Percentiles rank a stretch among this genome's conserved stretches.
These are phyloP conservation scores for Leccinum subrobustum DNA, from an alignment of 1,284 basidiomycete species.

Conservation along the genomic window DNA sequence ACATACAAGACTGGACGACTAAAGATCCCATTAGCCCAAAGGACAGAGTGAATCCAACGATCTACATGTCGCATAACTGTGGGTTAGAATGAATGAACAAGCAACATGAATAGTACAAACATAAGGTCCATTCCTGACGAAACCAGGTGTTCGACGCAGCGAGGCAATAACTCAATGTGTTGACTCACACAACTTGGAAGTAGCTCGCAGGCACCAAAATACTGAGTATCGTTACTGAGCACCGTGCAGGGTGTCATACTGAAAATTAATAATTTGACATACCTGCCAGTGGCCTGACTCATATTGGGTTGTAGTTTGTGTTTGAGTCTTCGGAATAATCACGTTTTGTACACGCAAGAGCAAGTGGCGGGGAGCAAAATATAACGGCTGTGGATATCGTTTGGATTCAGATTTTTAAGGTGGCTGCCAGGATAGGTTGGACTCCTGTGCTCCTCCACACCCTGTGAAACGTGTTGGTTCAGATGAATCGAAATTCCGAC, in stretches of 20 bases:
- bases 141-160: neutral
- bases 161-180: neutral
- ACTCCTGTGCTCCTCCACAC: no score
- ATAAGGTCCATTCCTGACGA: neutral
- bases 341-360: no score
- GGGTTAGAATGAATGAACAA: neutral
- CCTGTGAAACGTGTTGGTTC: no score
- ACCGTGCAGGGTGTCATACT: no score
- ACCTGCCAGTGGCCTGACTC: no score
- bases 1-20: neutral
- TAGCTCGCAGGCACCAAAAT: no score
- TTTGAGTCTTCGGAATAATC: neutral
- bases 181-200: neutral
- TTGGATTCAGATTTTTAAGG: no score
- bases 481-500: no score
- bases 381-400: no score
- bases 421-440: no score
- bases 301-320: neutral
- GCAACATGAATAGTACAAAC: neutral
- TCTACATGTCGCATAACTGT: neutral
- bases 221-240: no score
- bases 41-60: conserved; percentile 2
- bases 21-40: conserved; percentile 9
- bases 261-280: neutral
- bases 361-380: no score